Evolutionary conservation across 2,329 filamentous ascomycete species (phyloP).

Genomic region (Arthrobotrys entomopaga): DNA sequence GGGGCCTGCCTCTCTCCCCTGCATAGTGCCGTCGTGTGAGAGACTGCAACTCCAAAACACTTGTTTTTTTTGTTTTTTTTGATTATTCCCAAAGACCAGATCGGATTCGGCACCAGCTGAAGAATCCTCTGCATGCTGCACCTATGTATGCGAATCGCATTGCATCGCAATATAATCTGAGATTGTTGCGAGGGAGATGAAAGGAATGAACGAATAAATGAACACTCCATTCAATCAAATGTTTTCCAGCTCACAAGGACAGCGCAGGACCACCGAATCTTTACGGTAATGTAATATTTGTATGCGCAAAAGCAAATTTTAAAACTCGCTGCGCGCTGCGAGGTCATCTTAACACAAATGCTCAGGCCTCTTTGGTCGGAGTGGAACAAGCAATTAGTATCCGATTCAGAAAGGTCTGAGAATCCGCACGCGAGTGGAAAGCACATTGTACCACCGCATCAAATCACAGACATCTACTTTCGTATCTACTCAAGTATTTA

Average conservation of each 20-base stretch:
- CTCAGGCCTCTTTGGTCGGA: not conserved
- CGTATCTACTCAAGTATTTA: no score
- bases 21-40: not conserved
- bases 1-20: conserved; percentile 16
- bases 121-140: not conserved
- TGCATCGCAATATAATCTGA: not conserved
- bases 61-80: no score
- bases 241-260: not conserved
- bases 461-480: conserved; percentile 3
- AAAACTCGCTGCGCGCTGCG: not conserved
- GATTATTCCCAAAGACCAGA: not conserved
- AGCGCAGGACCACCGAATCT: not conserved
- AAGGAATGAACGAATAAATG: not conserved
- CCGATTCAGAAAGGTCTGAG: not conserved
- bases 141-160: not conserved
- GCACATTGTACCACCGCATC: conserved; percentile 15
- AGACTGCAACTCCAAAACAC: not conserved
- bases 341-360: conserved; percentile 5
- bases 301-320: conserved; percentile 1
- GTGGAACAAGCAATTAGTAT: not conserved
- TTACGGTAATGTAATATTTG: not conserved
- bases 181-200: not conserved
- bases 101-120: not conserved
- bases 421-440: conserved; percentile 39
- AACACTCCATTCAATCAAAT: not conserved